Evolutionary conservation across 371 early-diverging fungal species (phyloP).

Genomic region (Globomyces sp.): DNA sequence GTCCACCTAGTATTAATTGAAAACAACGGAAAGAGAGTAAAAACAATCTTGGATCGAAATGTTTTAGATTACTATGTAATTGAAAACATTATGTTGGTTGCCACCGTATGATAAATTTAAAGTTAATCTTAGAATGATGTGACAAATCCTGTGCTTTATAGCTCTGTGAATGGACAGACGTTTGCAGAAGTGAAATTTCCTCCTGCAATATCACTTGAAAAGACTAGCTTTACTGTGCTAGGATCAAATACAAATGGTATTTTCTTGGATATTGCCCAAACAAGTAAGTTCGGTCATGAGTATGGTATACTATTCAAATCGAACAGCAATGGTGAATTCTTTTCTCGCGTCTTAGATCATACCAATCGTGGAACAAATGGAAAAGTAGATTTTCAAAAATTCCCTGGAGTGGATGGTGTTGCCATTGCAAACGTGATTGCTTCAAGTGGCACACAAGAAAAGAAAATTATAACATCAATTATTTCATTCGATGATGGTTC

Average conservation of each 20-base stretch:
- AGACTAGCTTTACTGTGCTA: constrained; percentile 69
- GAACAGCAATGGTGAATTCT: constrained; percentile 67
- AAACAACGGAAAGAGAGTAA: constrained; percentile 36
- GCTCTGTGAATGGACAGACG: constrained; percentile 56
- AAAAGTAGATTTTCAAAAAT: constrained; percentile 88
- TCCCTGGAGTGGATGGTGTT: constrained; percentile 88
- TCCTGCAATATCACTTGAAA: constrained; percentile 60
- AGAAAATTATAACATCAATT: constrained; percentile 65
- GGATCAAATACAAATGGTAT: constrained; percentile 70
- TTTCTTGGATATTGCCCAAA: constrained; percentile 49
- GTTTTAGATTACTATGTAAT: constrained; percentile 78
- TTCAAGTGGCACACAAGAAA: constrained; percentile 47
- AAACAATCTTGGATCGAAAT: constrained; percentile 57
- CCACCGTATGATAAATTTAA: constrained; percentile 34
- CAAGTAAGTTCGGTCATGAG: constrained; percentile 57
- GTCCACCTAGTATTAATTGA: constrained; percentile 38
- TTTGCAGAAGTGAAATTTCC: constrained; percentile 83
- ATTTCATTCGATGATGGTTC: constrained; percentile 88
- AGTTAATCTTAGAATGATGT: background rate
- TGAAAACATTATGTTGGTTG: constrained; percentile 73
- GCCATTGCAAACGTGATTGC: constrained; percentile 81
- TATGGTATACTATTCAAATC: constrained; percentile 86
- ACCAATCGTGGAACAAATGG: constrained; percentile 64
- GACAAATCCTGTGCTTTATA: background rate
- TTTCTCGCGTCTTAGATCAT: constrained; percentile 32